Evolutionary conservation across 768 basidiomycete genomes (phyloP), one percentile per base, ranked within the genome.

Genomic region (Mycena sanguinolenta): DNA sequence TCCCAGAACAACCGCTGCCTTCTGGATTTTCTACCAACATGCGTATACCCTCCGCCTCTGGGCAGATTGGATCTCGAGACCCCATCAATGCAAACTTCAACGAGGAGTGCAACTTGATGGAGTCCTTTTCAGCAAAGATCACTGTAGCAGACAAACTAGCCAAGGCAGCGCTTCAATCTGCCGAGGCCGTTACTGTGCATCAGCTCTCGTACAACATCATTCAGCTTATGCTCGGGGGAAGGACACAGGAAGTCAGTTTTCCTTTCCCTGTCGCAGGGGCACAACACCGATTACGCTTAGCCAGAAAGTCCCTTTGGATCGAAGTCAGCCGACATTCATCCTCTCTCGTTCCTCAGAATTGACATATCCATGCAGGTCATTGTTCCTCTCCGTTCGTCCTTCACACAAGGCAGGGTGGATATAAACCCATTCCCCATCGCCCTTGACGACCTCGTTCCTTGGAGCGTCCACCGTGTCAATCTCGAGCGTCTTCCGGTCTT

Each of bases 391-490:
- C 23, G 58, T 28, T 39, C 38, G 28, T 21, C 63, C 27, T 64
- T 61, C 13, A 21, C 81, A 80, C 67, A 82, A 30, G 76, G 79
- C 27, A 75, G 75, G n/a, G 42, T 58, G 27, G n/a, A n/a, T n/a
- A 9, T 69, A 67, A 67, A 71, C 70, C 63, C 76, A 53, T 84
- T 82, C 67, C 76, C 78, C n/a, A 65, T 77, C 2, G 60, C n/a
- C 6, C 54, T 75, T 5, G 64, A 54, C 13, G 44, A 74, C 39
- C 75, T 79, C 16, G 55, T 52, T 4, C 70, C 70, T 8, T 80
- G 78, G 82, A 80, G 75, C 63, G 65, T 84, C 59, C 83, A 84
- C 60, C 78, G 77, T 3, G 69, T 84, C 19, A 75, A 78, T 50
- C 67, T 84, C 17, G 75, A 76, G 64, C 71, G 76, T 32, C 76